Evolutionary conservation across 805 yeast genomes (phyloP), one percentile per base, ranked within the genome.

Genomic region (Schwanniomyces yamadae): DNA sequence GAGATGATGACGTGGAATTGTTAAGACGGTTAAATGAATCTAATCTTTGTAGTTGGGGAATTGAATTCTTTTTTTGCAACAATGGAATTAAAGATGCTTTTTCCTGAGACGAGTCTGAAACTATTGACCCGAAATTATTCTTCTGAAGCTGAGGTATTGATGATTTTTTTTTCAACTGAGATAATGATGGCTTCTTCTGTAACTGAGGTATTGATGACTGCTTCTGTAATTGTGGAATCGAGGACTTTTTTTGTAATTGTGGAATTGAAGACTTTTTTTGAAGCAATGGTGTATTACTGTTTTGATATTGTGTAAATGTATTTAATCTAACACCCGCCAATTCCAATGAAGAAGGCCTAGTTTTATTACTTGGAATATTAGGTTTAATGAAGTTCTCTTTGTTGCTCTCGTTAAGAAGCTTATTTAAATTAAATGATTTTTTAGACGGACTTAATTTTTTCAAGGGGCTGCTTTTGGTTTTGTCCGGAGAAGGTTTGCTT

Each of bases 271-370:
- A 28, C 39, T 52, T 46, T 18, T 40, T 44, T 24, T 37, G 39
- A n/a, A 46, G 22, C n/a, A 24, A 15, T 4, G 44, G 44, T 5
- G 18, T 33, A 9, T 11, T 39, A 21, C 12, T 32, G 36, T 8
- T 46, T 27, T 15, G 36, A 33, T 11, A 23, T 26, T 10, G 47
- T 27, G 29, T 11, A 20, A 11, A n/a, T 8, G 12, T 7, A 6
- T 8, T 3, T 27, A 19, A 36, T 33, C 48, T 50, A 6, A 60
- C 68, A 6, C 70, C 70, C 1, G 69, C 69, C 52, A 57, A 40
- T 36, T 64, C 65, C 23, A 64, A 46, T 6, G 67, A 59, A 9
- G 63, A 45, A 21, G 49, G 46, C 31, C 68, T 42, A 10, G 49
- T 18, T 31, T 49, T 59, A 5, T 42, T 43, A 37, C 49, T 44